Evolutionary conservation across 345 rosid species (phyloP).

Genomic region (Citropsis articulata): DNA sequence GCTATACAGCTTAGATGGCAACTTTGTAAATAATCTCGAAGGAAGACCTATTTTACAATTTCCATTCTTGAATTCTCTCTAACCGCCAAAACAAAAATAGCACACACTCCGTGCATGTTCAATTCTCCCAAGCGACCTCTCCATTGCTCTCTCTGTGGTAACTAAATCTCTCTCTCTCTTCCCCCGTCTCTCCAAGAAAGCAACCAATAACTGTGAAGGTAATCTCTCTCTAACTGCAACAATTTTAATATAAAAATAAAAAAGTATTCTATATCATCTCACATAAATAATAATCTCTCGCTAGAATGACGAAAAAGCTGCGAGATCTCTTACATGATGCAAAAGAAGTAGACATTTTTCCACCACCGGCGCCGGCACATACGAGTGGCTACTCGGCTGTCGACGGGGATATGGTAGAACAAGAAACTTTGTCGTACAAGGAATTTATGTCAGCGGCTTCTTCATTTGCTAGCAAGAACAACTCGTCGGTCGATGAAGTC

Average conservation of each 20-base stretch:
- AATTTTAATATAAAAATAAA: background rate
- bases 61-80: slow-evolving; percentile 23
- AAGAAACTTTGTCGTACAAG: background rate
- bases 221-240: background rate
- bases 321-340: slow-evolving; percentile 3
- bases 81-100: slow-evolving; percentile 30
- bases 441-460: slow-evolving; percentile 4
- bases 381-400: background rate
- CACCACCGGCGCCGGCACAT: background rate
- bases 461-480: background rate
- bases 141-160: background rate
- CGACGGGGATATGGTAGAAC: background rate
- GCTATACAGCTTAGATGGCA: background rate
- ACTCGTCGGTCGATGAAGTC: background rate
- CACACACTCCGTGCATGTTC: background rate
- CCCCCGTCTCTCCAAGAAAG: background rate
- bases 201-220: slow-evolving; percentile 11
- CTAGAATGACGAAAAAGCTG: slow-evolving; percentile 20
- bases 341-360: slow-evolving; percentile 10
- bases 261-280: background rate
- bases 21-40: background rate
- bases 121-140: slow-evolving; percentile 2
- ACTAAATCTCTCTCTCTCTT: background rate
- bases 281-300: background rate
- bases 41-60: background rate